Percentiles rank a stretch among this genome's conserved stretches.
phyloP scores from a whole-genome alignment of 2,329 filamentous ascomycete species.

The Pseudogymnoascus sp. region DNA sequence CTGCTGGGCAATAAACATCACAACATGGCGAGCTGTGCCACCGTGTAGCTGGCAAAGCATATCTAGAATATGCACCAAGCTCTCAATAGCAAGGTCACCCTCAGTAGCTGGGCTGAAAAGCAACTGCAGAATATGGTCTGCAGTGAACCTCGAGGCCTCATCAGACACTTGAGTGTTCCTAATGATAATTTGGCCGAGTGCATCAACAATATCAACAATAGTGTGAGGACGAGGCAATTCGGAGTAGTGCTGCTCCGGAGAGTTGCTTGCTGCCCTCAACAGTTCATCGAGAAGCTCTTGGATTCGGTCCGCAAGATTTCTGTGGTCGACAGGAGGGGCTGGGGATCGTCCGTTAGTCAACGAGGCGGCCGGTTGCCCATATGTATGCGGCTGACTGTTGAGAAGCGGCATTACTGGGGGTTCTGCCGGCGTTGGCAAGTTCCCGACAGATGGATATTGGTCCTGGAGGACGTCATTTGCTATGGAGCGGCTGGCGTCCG shows the following conservation, averaged over 20 bases:
- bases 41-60: slow-evolving; percentile 51
- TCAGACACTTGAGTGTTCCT: slow-evolving; percentile 56
- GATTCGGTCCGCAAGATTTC: slow-evolving; percentile 47
- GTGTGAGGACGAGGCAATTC: slow-evolving; percentile 52
- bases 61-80: slow-evolving; percentile 55
- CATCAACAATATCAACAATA: slow-evolving; percentile 56
- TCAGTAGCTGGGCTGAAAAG: slow-evolving; percentile 48
- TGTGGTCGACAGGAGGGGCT: slow-evolving; percentile 40
- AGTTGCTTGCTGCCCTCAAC: slow-evolving; percentile 44
- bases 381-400: slow-evolving; percentile 46
- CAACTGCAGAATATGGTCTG: slow-evolving; percentile 51
- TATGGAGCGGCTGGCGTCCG: slow-evolving; percentile 54
- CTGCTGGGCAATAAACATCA: slow-evolving; percentile 49
- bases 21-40: slow-evolving; percentile 46
- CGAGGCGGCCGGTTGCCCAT: slow-evolving; percentile 44
- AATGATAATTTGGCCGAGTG: slow-evolving; percentile 54
- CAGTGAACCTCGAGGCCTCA: slow-evolving; percentile 51
- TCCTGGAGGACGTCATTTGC: slow-evolving; percentile 60
- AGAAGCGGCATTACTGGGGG: slow-evolving; percentile 46
- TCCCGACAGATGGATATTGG: slow-evolving; percentile 50
- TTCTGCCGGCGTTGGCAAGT: slow-evolving; percentile 52
- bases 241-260: slow-evolving; percentile 51
- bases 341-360: slow-evolving; percentile 47
- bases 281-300: slow-evolving; percentile 53
- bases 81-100: slow-evolving; percentile 52